A percentile compares a stretch with the other conserved stretches of the same genome.
phyloP scores from a whole-genome alignment of 2,329 filamentous ascomycete species.

The Exophiala xenobiotica region DNA sequence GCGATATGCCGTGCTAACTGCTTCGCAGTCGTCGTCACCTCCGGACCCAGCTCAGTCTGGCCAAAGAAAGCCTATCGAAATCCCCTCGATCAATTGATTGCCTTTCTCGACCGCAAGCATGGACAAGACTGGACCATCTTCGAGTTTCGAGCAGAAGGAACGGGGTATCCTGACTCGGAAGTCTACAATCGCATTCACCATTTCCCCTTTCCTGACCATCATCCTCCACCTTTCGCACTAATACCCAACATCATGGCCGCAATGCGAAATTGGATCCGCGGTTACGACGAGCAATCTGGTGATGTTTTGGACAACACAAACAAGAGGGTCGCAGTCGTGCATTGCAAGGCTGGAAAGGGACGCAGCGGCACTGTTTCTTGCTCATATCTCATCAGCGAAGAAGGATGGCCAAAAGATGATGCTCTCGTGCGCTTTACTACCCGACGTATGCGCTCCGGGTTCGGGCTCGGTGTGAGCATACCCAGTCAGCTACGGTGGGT shows the following conservation, averaged over 20 bases:
- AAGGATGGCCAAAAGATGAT: slow-evolving; percentile 66
- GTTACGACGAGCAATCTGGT: slow-evolving; percentile 45
- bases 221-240: slow-evolving; percentile 87
- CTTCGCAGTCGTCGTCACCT: slow-evolving; percentile 63
- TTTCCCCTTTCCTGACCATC: slow-evolving; percentile 96
- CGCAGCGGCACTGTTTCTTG: slow-evolving; percentile 84
- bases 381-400: slow-evolving; percentile 86
- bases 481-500: slow-evolving; percentile 89
- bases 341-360: slow-evolving; percentile 97
- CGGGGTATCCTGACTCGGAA: slow-evolving; percentile 87
- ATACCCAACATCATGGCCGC: slow-evolving; percentile 86
- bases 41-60: slow-evolving; percentile 84
- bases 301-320: slow-evolving; percentile 37
- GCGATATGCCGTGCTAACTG: slow-evolving; percentile 9
- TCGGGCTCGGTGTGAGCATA: slow-evolving; percentile 87
- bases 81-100: slow-evolving; percentile 80
- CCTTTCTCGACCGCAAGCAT: slow-evolving; percentile 84
- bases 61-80: slow-evolving; percentile 92
- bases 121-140: slow-evolving; percentile 86
- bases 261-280: slow-evolving; percentile 84
- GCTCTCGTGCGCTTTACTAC: slow-evolving; percentile 71
- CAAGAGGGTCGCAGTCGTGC: slow-evolving; percentile 77
- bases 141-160: slow-evolving; percentile 96
- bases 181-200: slow-evolving; percentile 84
- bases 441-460: slow-evolving; percentile 81